Evolutionary conservation across 164 flowering plant species (phyloP).

Genomic region (Litsea cubeba): DNA sequence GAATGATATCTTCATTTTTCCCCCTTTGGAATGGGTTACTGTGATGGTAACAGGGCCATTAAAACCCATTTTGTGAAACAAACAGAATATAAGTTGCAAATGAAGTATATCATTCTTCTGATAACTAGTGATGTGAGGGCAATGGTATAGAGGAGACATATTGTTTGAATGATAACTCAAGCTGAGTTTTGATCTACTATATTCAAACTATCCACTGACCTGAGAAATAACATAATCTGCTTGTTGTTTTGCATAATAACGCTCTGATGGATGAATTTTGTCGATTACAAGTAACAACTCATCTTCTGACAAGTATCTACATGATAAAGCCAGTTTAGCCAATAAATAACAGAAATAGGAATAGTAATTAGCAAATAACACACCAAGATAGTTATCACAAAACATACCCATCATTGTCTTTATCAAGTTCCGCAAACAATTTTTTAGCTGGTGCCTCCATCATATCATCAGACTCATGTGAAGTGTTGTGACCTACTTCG

Average conservation of each 20-base stretch:
- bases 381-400: not conserved
- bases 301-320: slow-evolving; percentile 58
- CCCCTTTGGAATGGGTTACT: slow-evolving; percentile 42
- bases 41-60: slow-evolving; percentile 13
- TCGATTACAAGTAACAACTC: slow-evolving; percentile 75
- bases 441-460: slow-evolving; percentile 65
- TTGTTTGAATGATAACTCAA: not conserved
- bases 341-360: not conserved
- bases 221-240: slow-evolving; percentile 82
- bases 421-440: slow-evolving; percentile 74
- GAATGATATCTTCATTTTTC: too few relatives aligned
- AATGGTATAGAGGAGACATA: slow-evolving; percentile 12
- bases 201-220: slow-evolving; percentile 35
- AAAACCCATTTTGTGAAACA: not conserved
- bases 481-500: slow-evolving; percentile 54
- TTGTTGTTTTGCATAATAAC: slow-evolving; percentile 92
- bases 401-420: slow-evolving; percentile 80
- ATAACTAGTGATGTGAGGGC: not conserved
- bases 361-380: not conserved
- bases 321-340: not conserved
- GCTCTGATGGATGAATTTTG: slow-evolving; percentile 93
- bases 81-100: not conserved
- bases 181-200: not conserved
- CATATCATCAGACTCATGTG: slow-evolving; percentile 46
- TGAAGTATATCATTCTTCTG: not conserved